Conservation (phyloP, 1,284 basidiomycete species). For the Clitocybe nebularis region DNA sequence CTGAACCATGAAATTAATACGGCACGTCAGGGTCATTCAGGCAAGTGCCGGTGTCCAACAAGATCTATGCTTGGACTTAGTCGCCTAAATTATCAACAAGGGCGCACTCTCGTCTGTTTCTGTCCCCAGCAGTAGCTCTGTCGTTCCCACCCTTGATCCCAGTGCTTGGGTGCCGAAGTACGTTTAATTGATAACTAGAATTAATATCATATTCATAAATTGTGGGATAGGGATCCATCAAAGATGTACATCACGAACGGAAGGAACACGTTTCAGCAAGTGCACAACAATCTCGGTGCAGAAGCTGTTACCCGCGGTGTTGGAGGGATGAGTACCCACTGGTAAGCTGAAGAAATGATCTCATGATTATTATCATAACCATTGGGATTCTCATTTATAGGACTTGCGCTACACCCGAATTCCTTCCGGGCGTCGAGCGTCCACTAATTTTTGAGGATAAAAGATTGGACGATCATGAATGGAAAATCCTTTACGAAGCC, state of each 20-base stretch:
- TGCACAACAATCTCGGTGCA: constrained; percentile 11
- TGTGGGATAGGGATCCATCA: background rate
- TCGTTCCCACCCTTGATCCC: background rate
- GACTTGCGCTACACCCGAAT: constrained; percentile 2
- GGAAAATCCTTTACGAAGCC: background rate
- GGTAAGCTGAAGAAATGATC: constrained; percentile 1
- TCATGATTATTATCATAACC: background rate
- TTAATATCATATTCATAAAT: background rate
- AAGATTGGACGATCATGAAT: background rate
- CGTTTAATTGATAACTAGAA: background rate
- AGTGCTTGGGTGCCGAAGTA: constrained; percentile 1
- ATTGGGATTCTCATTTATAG: background rate
- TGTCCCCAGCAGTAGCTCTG: background rate
- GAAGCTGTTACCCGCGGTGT: constrained; percentile 10
- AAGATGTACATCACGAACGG: constrained; percentile 3
- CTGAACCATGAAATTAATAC: background rate
- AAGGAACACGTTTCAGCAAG: constrained; percentile 5
- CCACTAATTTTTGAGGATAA: background rate
- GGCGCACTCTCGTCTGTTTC: constrained; percentile 1
- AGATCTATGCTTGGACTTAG: too few species aligned
- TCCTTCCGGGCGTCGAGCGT: constrained; percentile 1
- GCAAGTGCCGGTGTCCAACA: too few species aligned
- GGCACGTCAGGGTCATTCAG: constrained; percentile 1
- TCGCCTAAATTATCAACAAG: background rate
- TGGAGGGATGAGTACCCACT: constrained; percentile 11